These are phyloP conservation scores for Fusarium lyarnte DNA, from an alignment of 2,329 filamentous ascomycete genomes.

Conservation along the genomic window DNA sequence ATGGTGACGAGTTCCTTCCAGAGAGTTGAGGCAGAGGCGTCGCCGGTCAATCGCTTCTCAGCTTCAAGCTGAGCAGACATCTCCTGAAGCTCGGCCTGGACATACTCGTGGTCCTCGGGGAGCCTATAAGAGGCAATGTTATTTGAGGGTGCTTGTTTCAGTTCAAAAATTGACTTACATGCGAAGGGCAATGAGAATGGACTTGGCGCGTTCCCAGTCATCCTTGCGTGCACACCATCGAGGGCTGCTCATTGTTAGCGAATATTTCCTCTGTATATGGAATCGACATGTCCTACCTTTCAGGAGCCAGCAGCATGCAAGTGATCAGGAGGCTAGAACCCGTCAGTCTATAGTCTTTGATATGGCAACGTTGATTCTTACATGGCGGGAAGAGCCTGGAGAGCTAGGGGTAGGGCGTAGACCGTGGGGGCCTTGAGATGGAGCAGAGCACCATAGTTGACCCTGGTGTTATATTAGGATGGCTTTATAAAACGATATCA, in stretches of 20 bases:
- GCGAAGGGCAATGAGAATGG: conserved; percentile 63
- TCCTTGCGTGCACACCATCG: conserved; percentile 75
- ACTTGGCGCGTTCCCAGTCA: conserved; percentile 71
- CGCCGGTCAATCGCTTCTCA: conserved; percentile 66
- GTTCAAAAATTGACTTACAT: conserved; percentile 38
- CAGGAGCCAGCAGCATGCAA: conserved; percentile 69
- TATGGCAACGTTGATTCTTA: conserved; percentile 32
- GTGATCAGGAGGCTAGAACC: conserved; percentile 58
- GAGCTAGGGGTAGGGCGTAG: conserved; percentile 70
- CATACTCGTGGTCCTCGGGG: conserved; percentile 62
- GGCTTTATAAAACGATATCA: not conserved
- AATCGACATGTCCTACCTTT: conserved; percentile 46
- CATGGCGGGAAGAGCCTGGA: conserved; percentile 72
- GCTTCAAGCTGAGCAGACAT: conserved; percentile 70
- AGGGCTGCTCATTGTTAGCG: conserved; percentile 58
- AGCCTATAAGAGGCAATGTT: conserved; percentile 50
- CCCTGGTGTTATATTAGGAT: conserved; percentile 56
- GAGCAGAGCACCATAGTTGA: conserved; percentile 64
- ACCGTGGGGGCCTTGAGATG: conserved; percentile 58
- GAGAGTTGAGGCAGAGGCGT: conserved; percentile 64
- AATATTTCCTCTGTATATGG: not conserved
- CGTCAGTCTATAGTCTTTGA: not conserved
- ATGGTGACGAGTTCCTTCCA: conserved; percentile 72
- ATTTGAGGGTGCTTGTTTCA: not conserved
- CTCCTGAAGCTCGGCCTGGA: conserved; percentile 68